Percentiles rank a stretch among this genome's conserved stretches.
Evolutionary conservation across 108 stramenopile species (phyloP).

Genomic region (Aurantiochytrium sp.): DNA sequence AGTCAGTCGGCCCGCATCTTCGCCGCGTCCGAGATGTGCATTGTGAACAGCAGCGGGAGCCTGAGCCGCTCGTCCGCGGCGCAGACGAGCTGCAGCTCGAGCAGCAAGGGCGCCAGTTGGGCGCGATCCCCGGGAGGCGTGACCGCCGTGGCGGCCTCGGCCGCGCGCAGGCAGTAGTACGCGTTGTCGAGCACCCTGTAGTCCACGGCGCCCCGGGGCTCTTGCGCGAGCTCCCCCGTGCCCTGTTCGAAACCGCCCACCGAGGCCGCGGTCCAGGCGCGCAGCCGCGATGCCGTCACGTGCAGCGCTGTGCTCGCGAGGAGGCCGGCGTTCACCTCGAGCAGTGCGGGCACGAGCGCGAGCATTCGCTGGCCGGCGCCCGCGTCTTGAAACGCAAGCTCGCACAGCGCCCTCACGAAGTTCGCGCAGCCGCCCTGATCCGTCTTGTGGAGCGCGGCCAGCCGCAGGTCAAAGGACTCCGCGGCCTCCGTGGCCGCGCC

Average conservation of each 20-base stretch:
- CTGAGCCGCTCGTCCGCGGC: background rate
- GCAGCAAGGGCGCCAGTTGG: background rate
- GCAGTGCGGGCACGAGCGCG: background rate
- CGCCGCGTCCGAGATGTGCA: background rate
- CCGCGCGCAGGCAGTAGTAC: background rate
- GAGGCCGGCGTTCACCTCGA: background rate
- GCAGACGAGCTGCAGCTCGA: background rate
- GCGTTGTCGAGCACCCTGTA: background rate
- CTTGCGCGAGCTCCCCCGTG: no score
- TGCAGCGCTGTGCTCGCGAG: background rate
- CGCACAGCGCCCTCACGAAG: background rate
- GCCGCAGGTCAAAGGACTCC: background rate
- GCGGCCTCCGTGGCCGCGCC: background rate
- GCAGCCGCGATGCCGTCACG: background rate
- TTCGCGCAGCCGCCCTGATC: background rate
- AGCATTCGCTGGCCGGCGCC: background rate
- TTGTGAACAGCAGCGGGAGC: background rate
- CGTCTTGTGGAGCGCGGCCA: background rate
- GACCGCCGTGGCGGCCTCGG: background rate
- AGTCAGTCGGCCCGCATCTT: no score
- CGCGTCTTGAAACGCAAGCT: background rate
- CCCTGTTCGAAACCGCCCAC: background rate
- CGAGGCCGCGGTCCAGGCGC: background rate
- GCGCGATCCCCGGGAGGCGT: background rate
- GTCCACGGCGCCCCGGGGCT: no score